Evolutionary conservation across 306 rosid genomes (phyloP), one percentile per base, ranked within the genome.

Genomic region (Quercus variabilis): DNA sequence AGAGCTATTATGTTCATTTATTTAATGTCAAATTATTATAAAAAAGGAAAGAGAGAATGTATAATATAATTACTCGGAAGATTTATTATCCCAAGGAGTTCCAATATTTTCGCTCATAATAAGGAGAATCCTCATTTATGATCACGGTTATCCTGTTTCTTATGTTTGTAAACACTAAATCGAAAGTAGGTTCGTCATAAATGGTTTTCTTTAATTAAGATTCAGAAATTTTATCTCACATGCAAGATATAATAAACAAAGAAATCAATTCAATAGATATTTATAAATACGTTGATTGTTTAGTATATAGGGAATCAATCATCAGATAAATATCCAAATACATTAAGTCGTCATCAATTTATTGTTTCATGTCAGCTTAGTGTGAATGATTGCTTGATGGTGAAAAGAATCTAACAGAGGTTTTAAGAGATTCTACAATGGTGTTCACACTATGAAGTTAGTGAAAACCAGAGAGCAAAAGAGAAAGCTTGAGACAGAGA

Each of bases 121-220:
- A 83, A 80, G 80, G 89, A 84, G 77, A 85, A 79, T 75, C 76
- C 72, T 75, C 73, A 6, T 41, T 77, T 30, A 77, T 77, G 60
- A 55, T 59, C 78, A 80, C 35, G 69, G 75, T 79, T 35, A 6
- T n/a, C 79, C 28, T 78, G 11, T 52, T 56, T 79, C 74, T 78
- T 57, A 65, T 58, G 74, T 33, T 25, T 78, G 62, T 20, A 64
- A 69, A 38, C 80, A 73, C 64, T 82, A 52, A 58, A 72, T 52
- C 23, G 26, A 51, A 20, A 57, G 63, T 15, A 59, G 65, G 64
- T 58, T 23, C 64, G 31, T 58, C 64, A 58, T 13, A 13, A 13
- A 6, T 21, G 65, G 17, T 59, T 28, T 21, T 59, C 65, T 59
- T 10, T 5, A 10, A 59, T 10, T 5, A 10, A 59, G 30, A 59